Base-by-base conservation (phyloP, 1,284 basidiomycete genomes). In the Cystobasidium pallidum region DNA sequence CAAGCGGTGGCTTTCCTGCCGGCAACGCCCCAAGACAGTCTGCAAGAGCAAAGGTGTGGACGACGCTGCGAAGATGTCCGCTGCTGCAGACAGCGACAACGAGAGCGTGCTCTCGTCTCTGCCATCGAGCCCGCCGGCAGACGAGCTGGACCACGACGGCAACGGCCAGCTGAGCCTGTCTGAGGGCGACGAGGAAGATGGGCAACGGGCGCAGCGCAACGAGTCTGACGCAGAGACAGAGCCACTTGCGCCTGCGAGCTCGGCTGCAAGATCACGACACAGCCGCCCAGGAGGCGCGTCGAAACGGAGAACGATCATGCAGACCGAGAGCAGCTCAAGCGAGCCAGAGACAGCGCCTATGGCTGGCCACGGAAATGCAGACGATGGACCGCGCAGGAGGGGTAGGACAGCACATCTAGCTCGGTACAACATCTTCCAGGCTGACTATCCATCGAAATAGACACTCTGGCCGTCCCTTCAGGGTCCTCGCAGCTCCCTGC, bases 51-150 rank as follows among this genome's bases (percentile, higher is more conserved):
- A 10, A 26, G 11, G 49, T 8, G 49, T 28, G 24, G 3, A 36
- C 62, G 39, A 36, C 47, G 10, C 28, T 32, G 26, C 8, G 3
- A 36, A 47, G 30, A 64, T 64, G 62, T 13, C 62, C 26, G 62
- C 62, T 41, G 62, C 43, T 19, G 45, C 26, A 51, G 62, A 64
- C 62, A 70, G 67, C 45, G 68, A 71, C 39, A 71, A 71, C 52
- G 68, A 71, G 68, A 71, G 68, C 49, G 68, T 71, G 32, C 68
- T 71, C 30, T 63, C 59, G 21, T 71, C 68, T 2, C 61, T 71
- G 51, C 59, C 68, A 28, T 63, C 68, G 2, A 63, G 54, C 21
- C 41, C 54, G 49, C n/a, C 30, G 19, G 28, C 47, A 10, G 36
- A 34, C 28, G 47, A 43, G 39, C 54, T 32, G 17, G 52, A 47